These are phyloP conservation scores for Neurospora tetraspora DNA, from an alignment of 495 filamentous ascomycete species.

Conservation along the genomic window DNA sequence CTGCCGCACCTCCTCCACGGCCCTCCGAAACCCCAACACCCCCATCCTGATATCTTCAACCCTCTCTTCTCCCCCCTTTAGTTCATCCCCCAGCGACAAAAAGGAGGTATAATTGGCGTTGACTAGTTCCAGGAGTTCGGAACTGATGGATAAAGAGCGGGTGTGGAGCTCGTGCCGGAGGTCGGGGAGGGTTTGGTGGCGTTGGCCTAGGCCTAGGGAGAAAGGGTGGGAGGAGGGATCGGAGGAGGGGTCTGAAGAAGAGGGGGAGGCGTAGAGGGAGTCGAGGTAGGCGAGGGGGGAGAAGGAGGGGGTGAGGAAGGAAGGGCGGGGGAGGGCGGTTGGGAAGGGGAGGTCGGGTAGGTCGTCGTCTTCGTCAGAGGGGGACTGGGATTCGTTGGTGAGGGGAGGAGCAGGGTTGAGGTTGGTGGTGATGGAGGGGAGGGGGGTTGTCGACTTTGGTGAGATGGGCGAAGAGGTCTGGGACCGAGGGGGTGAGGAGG, in stretches of 20 bases:
- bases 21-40: conserved; percentile 76
- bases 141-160: conserved; percentile 60
- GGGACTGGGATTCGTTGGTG: conserved; percentile 19
- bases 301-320: conserved; percentile 67
- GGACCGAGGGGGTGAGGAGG: conserved; percentile 23
- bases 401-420: conserved; percentile 28
- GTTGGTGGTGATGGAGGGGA: conserved; percentile 20
- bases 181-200: conserved; percentile 90
- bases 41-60: too few relatives aligned
- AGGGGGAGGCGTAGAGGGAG: background rate
- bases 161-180: conserved; percentile 75
- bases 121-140: conserved; percentile 85
- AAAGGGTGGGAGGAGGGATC: too few relatives aligned
- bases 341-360: conserved; percentile 72
- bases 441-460: conserved; percentile 14
- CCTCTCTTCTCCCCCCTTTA: conserved; percentile 82
- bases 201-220: too few relatives aligned
- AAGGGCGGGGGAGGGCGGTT: conserved; percentile 61
- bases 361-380: conserved; percentile 42
- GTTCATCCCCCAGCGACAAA: conserved; percentile 65
- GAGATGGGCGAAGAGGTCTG: conserved; percentile 20
- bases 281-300: conserved; percentile 66
- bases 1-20: conserved; percentile 47
- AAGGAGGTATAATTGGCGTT: conserved; percentile 92
- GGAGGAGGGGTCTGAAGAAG: too few relatives aligned